Conservation (phyloP, 2,329 filamentous ascomycete genomes). For the Verticillium isaacii region DNA sequence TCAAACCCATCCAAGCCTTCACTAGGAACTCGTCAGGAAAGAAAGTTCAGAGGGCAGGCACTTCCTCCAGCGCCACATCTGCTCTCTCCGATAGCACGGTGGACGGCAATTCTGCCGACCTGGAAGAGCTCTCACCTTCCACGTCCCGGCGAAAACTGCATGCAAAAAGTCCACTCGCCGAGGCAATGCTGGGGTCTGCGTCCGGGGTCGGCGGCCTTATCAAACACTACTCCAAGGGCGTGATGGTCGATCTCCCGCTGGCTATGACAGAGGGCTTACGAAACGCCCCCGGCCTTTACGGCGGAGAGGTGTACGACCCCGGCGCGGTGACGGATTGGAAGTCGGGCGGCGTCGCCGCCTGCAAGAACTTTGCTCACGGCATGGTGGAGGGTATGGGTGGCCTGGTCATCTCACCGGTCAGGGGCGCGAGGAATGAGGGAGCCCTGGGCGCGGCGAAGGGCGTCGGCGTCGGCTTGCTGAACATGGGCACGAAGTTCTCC, state of each 20-base stretch:
- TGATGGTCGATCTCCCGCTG: slow-evolving; percentile 39
- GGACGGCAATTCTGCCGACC: background rate
- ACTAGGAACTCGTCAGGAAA: background rate
- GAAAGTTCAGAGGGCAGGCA: background rate
- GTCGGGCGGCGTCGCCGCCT: slow-evolving; percentile 35
- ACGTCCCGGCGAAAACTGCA: background rate
- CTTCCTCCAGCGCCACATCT: background rate
- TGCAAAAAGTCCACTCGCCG: background rate
- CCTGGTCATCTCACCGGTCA: slow-evolving; percentile 34
- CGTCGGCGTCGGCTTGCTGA: slow-evolving; percentile 33
- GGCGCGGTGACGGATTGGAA: slow-evolving; percentile 37
- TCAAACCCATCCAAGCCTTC: slow-evolving; percentile 7
- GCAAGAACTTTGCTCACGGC: slow-evolving; percentile 37
- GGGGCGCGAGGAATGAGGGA: slow-evolving; percentile 32
- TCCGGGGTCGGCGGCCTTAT: slow-evolving; percentile 5
- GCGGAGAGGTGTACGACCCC: slow-evolving; percentile 33
- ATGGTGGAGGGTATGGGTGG: slow-evolving; percentile 39
- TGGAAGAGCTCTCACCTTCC: background rate
- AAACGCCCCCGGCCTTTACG: slow-evolving; percentile 45
- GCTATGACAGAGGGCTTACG: slow-evolving; percentile 46
- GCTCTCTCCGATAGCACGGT: background rate
- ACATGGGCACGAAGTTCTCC: slow-evolving; percentile 9
- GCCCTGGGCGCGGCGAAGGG: slow-evolving; percentile 33
- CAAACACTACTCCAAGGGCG: slow-evolving; percentile 28
- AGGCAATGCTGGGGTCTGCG: slow-evolving; percentile 5